Conservation (phyloP, 768 basidiomycete genomes). For the Panaeolus papilionaceus region DNA sequence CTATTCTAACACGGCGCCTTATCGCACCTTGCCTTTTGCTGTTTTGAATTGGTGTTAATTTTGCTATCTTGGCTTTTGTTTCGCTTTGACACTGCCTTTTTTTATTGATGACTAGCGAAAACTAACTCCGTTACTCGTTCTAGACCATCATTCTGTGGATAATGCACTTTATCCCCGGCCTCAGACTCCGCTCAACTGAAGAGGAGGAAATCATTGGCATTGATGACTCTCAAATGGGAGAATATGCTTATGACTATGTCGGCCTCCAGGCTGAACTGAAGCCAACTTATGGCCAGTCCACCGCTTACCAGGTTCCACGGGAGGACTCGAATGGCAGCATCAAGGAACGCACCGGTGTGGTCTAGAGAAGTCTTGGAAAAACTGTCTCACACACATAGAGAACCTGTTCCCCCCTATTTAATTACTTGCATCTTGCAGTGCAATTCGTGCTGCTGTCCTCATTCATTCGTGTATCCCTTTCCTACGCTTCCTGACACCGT, state of each 20-base stretch:
- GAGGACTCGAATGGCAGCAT: conserved; percentile 16
- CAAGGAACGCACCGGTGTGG: conserved; percentile 2
- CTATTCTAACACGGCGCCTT: not conserved
- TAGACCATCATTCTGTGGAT: conserved; percentile 77
- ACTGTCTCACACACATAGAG: not conserved
- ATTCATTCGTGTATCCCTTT: not conserved
- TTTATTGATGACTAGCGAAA: not conserved
- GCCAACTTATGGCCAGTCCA: conserved; percentile 22
- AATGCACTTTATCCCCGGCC: conserved; percentile 79
- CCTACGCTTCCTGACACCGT: not conserved
- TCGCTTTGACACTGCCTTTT: not conserved
- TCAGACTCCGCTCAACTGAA: conserved; percentile 66
- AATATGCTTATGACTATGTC: conserved; percentile 89
- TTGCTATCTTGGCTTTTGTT: not conserved
- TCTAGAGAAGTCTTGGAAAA: not conserved
- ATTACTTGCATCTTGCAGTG: not conserved
- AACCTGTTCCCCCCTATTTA: not conserved
- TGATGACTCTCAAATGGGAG: conserved; percentile 90
- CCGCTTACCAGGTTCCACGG: conserved; percentile 14
- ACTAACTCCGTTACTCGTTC: not conserved
- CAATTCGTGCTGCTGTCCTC: not conserved
- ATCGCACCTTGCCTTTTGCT: not conserved
- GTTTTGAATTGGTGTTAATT: not conserved
- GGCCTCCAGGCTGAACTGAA: conserved; percentile 58
- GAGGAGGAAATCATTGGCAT: conserved; percentile 80